Evolutionary conservation across 2,329 filamentous ascomycete genomes (phyloP), one percentile per base, ranked within the genome.

Genomic region (Zasmidium cellare): DNA sequence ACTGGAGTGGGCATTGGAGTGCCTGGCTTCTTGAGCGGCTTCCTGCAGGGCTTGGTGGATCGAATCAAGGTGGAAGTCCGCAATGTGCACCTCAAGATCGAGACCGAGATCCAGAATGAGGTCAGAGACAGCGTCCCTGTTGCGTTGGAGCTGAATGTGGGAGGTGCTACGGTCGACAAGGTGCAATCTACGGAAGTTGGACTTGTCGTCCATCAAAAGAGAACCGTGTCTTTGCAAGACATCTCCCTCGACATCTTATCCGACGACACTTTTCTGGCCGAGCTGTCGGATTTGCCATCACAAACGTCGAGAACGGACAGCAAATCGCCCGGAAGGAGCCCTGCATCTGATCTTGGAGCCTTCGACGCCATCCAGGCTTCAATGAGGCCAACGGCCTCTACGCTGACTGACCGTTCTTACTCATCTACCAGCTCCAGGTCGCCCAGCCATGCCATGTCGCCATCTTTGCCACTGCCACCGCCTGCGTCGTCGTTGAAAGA

Each of bases 1-100:
- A 90, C 88, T 20, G 90, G 90, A 1, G 84, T 89, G 63, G 76
- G 84, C 1, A 76, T 92, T 28, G 86, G 86, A 1, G 76, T 93
- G 3, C 90, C 90, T 5, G 79, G 77, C 0, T 91, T 92, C 62
- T 76, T 94, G 48, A 84, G 87, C 45, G 84, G 83, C 63, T 90
- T 91, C 63, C 74, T 93, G 5, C 87, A 91, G 64, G 88, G 89
- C 25, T 85, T 92, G 50, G 77, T 88, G 23, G 89, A 94, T 72
- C 83, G 89, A 47, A 79, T 87, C 55, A 84, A 89, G 69, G 76
- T 93, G 23, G 80, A 78, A 51, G 84, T 93, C 57, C 82, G 81
- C 51, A 81, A 84, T 23, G 82, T 93, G 56, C 82, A 80, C 11
- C 81, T 92, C 61, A 84, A 87, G 65, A 75, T 92, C 18, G 86